These are phyloP conservation scores for Aspergillus panamensis DNA, from an alignment of 495 filamentous ascomycete species.

Conservation along the genomic window DNA sequence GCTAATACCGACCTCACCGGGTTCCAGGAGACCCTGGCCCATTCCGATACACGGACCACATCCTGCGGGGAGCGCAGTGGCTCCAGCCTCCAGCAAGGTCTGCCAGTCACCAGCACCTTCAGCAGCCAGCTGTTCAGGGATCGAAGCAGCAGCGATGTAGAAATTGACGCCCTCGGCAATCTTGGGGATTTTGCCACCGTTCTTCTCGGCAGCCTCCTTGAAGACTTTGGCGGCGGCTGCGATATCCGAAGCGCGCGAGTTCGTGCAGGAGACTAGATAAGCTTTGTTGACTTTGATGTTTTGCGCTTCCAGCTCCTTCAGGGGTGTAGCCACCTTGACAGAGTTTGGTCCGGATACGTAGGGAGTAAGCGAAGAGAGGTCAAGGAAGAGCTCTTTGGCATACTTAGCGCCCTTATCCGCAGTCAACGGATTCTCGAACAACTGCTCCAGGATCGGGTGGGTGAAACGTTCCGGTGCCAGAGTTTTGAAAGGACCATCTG, in stretches of 20 bases:
- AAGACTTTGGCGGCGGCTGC: constrained; percentile 84
- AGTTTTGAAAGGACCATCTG: constrained; percentile 38
- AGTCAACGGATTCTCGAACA: constrained; percentile 60
- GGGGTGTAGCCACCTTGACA: constrained; percentile 76
- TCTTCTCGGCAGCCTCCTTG: constrained; percentile 62
- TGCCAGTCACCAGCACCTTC: constrained; percentile 90
- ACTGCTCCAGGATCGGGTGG: constrained; percentile 65
- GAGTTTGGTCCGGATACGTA: constrained; percentile 90
- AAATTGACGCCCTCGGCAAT: constrained; percentile 77
- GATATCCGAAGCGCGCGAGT: constrained; percentile 78
- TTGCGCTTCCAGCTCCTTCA: constrained; percentile 66
- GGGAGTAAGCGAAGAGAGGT: constrained; percentile 80
- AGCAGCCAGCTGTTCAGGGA: constrained; percentile 72
- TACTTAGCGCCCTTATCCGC: constrained; percentile 80
- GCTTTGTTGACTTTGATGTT: constrained; percentile 79
- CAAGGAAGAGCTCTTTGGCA: constrained; percentile 72
- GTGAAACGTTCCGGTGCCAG: constrained; percentile 53
- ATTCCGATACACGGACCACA: constrained; percentile 93
- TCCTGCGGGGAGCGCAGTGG: constrained; percentile 67
- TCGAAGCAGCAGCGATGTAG: constrained; percentile 87
- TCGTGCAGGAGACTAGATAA: constrained; percentile 91
- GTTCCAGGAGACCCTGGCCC: constrained; percentile 74
- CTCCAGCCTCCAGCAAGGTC: constrained; percentile 73
- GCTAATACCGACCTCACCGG: constrained; percentile 84
- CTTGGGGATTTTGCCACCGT: constrained; percentile 59